Base-by-base conservation (phyloP, 2,329 filamentous ascomycete genomes). In the Claviceps capensis region DNA sequence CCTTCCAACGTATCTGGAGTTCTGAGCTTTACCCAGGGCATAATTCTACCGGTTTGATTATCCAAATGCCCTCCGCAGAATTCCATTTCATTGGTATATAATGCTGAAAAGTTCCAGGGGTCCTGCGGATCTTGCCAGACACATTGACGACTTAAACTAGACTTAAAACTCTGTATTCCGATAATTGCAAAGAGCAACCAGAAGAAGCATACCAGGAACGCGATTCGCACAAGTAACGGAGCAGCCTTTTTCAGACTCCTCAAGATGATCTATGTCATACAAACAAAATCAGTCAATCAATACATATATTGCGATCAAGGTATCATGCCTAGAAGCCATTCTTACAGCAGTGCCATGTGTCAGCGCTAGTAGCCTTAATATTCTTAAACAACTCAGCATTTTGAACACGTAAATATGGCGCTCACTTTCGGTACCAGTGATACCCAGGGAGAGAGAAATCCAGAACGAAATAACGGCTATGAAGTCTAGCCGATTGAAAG, bases 141-240 rank as follows among this genome's bases (percentile, higher is more conserved):
- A 63, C 87, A 93, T 56, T 82, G 83, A 47, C 87, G 83, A 58
- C 79, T 80, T 23, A 91, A 68, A 65, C 86, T 91, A 8, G 85
- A 83, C 68, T 91, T 91, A 72, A 98, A 98, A 68, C 87, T 95
- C 65, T 98, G 94, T 22, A 98, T 86, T 5, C 93, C 94, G 53
- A 98, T 83, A 56, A 98, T 96, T 40, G 89, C 93, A 69, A 98
- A 98, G 11, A 97, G 72, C 43, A 98, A 77, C 93, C 93, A 98
- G 69, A 98, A 98, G 69, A 98, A 98, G 14, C 86, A 79, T 58
- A 98, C 89, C 22, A 98, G 74, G 63, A 98, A 96, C 1, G 88
- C 90, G 36, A 98, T 90, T 56, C 95, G 88, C 26, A 96, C 81
- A 23, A 98, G 79, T 38, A 95, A 74, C 2, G 94, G 93, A 0